Conservation (phyloP, 2,329 filamentous ascomycete species). For the Ascochyta clinopodiicola region DNA sequence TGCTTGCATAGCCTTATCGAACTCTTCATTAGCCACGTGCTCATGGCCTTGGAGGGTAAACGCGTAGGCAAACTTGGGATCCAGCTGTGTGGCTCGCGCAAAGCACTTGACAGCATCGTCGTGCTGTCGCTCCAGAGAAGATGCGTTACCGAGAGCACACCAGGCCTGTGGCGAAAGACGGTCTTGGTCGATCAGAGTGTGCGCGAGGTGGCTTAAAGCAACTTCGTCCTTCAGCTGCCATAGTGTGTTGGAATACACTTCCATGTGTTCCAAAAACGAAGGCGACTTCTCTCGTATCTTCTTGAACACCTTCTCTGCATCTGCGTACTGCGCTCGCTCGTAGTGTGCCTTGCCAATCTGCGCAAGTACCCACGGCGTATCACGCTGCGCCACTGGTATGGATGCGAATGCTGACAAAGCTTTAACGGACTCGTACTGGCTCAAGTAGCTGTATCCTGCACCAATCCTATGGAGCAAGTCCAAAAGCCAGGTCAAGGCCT, state of each 20-base stretch:
- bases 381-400: constrained; percentile 76
- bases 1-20: constrained; percentile 87
- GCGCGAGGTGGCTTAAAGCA: constrained; percentile 88
- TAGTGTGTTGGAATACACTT: constrained; percentile 97
- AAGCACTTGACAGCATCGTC: constrained; percentile 95
- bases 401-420: constrained; percentile 76
- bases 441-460: constrained; percentile 77
- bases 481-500: constrained; percentile 77
- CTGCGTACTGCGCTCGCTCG: constrained; percentile 83
- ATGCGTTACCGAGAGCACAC: constrained; percentile 94
- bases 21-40: constrained; percentile 94
- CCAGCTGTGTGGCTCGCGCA: constrained; percentile 88
- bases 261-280: constrained; percentile 90
- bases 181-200: constrained; percentile 85
- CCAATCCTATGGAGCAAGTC: constrained; percentile 84
- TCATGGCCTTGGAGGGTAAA: constrained; percentile 97
- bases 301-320: constrained; percentile 86
- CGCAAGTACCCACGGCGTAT: constrained; percentile 91
- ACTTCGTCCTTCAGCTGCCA: constrained; percentile 96
- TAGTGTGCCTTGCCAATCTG: constrained; percentile 91
- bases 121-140: constrained; percentile 89
- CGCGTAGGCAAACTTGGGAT: constrained; percentile 91
- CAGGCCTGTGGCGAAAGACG: constrained; percentile 93
- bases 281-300: constrained; percentile 81
- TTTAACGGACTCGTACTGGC: constrained; percentile 78